Evolutionary conservation across 2,329 filamentous ascomycete species (phyloP).

Genomic region (Diaporthe sp.): DNA sequence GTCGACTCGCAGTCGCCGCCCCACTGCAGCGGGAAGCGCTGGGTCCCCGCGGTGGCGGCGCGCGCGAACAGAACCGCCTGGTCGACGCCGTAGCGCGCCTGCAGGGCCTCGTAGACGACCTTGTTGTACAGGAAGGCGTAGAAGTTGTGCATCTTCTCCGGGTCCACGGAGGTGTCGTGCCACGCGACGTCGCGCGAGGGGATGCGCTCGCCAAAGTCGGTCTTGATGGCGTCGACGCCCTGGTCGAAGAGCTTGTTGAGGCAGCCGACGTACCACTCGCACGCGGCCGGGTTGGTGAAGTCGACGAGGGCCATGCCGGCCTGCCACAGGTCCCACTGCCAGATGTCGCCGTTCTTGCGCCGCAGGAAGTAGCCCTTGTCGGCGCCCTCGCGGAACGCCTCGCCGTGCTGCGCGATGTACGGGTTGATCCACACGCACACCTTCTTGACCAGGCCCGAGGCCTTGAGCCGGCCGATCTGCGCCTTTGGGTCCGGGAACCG

Average conservation of each 20-base stretch:
- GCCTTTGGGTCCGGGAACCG: conserved; percentile 77
- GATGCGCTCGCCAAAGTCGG: conserved; percentile 81
- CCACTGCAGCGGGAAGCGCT: conserved; percentile 79
- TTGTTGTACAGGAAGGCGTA: conserved; percentile 83
- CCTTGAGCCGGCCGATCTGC: conserved; percentile 75
- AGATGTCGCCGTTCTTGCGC: conserved; percentile 77
- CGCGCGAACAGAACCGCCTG: conserved; percentile 77
- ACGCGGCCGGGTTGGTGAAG: conserved; percentile 79
- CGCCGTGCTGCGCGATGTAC: conserved; percentile 78
- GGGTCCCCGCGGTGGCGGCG: conserved; percentile 75
- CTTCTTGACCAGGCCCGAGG: conserved; percentile 70
- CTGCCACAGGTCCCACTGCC: conserved; percentile 85
- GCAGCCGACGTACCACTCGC: conserved; percentile 73
- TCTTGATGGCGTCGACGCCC: conserved; percentile 81
- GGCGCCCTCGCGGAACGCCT: conserved; percentile 73
- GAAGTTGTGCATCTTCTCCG: conserved; percentile 81
- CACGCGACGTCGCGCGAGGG: conserved; percentile 76
- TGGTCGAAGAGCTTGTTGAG: conserved; percentile 75
- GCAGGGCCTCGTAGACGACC: conserved; percentile 75
- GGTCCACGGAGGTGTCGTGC: conserved; percentile 70
- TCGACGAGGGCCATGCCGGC: conserved; percentile 82
- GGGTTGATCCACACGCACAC: conserved; percentile 85
- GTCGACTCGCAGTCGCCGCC: conserved; percentile 83
- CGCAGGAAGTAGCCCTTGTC: conserved; percentile 78
- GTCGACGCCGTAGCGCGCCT: conserved; percentile 62